Conservation (phyloP, 306 rosid species). For the Boehmeria nivea region DNA sequence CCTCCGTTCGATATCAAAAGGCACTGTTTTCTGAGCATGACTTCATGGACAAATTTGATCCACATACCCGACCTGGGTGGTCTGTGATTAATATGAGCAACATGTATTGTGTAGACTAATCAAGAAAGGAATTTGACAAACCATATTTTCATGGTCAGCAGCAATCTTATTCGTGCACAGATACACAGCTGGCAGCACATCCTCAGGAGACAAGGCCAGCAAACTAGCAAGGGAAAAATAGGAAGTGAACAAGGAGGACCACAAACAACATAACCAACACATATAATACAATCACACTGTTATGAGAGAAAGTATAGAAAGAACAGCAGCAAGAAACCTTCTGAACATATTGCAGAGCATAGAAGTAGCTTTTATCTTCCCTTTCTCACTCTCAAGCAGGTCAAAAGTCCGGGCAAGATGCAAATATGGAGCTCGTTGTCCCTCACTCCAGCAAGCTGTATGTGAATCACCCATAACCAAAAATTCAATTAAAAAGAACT, state of each 20-base stretch:
- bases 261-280: slow-evolving; percentile 8
- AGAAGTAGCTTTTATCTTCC: slow-evolving; percentile 82
- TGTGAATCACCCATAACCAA: slow-evolving; percentile 24
- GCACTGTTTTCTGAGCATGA: too few species aligned
- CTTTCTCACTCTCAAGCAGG: slow-evolving; percentile 73
- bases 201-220: slow-evolving; percentile 74
- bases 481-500: slow-evolving; percentile 20
- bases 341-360: slow-evolving; percentile 92
- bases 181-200: slow-evolving; percentile 84
- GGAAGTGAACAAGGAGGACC: slow-evolving; percentile 21
- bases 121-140: slow-evolving; percentile 21
- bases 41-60: not conserved
- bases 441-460: slow-evolving; percentile 80
- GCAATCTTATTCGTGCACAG: slow-evolving; percentile 86
- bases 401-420: slow-evolving; percentile 84
- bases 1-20: too few species aligned
- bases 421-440: slow-evolving; percentile 81
- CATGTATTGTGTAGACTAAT: not conserved
- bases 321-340: slow-evolving; percentile 43
- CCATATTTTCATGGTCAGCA: slow-evolving; percentile 85
- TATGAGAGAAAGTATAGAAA: not conserved
- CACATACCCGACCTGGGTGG: too few species aligned
- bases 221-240: slow-evolving; percentile 46
- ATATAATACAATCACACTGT: slow-evolving; percentile 4
- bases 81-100: not conserved